Conservation (phyloP, 2,329 filamentous ascomycete genomes). For the Graphium sp. region DNA sequence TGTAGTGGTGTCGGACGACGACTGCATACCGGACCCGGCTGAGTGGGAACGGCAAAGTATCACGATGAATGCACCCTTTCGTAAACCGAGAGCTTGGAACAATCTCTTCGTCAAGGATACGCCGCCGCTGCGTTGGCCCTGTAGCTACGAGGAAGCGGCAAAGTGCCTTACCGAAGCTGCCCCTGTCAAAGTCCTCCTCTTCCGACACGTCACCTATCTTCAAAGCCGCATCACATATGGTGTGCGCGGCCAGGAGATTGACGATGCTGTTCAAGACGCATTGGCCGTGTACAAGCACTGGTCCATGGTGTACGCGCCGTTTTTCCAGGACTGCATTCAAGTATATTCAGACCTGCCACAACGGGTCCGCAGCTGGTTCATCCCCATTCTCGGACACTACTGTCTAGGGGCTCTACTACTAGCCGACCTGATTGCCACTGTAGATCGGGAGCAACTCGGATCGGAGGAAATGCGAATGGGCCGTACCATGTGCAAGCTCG, state of each 20-base stretch:
- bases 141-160: conserved; percentile 31
- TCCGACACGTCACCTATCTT: conserved; percentile 35
- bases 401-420: conserved; percentile 37
- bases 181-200: conserved; percentile 41
- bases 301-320: conserved; percentile 30
- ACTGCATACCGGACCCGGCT: conserved; percentile 18
- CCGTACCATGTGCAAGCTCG: conserved; percentile 14
- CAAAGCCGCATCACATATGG: conserved; percentile 29
- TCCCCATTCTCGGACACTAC: conserved; percentile 39
- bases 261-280: conserved; percentile 27
- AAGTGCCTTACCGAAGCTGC: conserved; percentile 31
- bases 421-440: conserved; percentile 31
- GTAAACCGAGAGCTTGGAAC: no score
- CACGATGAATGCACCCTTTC: no score
- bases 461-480: conserved; percentile 9
- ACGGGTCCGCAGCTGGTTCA: conserved; percentile 42
- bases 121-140: conserved; percentile 28
- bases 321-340: conserved; percentile 32
- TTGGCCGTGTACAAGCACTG: conserved; percentile 36
- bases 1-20: conserved; percentile 20
- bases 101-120: conserved; percentile 18
- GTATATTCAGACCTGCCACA: conserved; percentile 30
- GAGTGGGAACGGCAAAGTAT: conserved; percentile 9
- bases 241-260: conserved; percentile 19
- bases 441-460: conserved; percentile 22